Evolutionary conservation across 106 monocot genomes (phyloP).

Genomic region (Narthecium ossifragum): DNA sequence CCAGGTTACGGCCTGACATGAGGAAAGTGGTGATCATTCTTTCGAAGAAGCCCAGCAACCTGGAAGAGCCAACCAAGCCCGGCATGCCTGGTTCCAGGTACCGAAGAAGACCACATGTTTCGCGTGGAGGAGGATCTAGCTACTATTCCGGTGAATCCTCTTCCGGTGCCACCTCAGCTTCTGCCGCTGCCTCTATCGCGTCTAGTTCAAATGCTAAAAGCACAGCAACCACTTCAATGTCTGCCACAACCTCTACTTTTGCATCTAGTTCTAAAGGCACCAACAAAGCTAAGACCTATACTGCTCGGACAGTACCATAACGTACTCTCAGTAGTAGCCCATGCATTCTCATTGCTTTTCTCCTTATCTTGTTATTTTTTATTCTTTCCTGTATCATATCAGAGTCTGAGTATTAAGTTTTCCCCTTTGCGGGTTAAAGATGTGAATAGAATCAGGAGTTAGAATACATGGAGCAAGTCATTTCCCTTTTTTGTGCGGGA

Average conservation of each 20-base stretch:
- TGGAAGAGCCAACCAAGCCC: constrained; percentile 51
- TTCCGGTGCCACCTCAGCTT: constrained; percentile 2
- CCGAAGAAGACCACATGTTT: constrained; percentile 15
- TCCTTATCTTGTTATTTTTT: too few species aligned
- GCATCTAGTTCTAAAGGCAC: background rate
- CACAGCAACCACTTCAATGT: constrained; percentile 15
- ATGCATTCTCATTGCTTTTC: too few species aligned
- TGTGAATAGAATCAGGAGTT: too few species aligned
- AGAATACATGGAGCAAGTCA: too few species aligned
- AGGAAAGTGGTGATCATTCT: constrained; percentile 51
- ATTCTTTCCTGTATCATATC: too few species aligned
- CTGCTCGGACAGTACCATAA: too few species aligned
- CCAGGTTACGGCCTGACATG: constrained; percentile 57
- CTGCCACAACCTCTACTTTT: background rate
- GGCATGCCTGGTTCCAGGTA: constrained; percentile 44
- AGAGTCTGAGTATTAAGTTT: too few species aligned
- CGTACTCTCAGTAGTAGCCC: too few species aligned
- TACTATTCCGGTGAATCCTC: constrained; percentile 1
- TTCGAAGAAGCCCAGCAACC: constrained; percentile 47
- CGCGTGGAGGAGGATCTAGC: constrained; percentile 10
- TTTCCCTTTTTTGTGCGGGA: too few species aligned
- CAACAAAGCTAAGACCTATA: too few species aligned
- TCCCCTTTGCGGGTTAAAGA: too few species aligned
- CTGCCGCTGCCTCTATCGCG: constrained; percentile 4
- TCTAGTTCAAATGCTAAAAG: constrained; percentile 16